Evolutionary conservation across 495 filamentous ascomycete genomes (phyloP), one percentile per base, ranked within the genome.

Genomic region (Platismatia glauca): DNA sequence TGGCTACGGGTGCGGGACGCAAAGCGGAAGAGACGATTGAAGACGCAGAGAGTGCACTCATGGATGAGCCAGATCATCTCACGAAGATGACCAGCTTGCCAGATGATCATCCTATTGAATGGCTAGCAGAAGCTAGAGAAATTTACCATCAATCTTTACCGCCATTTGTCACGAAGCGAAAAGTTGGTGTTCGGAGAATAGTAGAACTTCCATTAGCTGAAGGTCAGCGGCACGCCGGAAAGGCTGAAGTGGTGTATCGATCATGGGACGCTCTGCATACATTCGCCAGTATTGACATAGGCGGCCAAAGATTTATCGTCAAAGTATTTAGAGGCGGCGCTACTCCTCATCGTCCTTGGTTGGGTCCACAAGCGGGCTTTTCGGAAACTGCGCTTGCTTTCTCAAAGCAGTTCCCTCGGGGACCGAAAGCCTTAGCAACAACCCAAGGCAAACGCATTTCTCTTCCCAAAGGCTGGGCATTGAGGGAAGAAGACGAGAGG

Each of bases 71-170:
- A 18, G 13, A 31, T 52, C 48, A 31, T 13, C 13, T 15, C 13
- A 31, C 48, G 11, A 16, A 4, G 24, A 24, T 3, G 24, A 52
- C 24, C 15, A 3, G 15, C 15, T 52, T 52, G 7, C 48, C 48
- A 52, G 48, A 52, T 29, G 48, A 52, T 52, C 48, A 52, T 52
- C 24, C 48, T 18, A 18, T 52, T 15, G 48, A 52, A 31, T 52
- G 48, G 48, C 24, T 52, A 18, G 48, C 48, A 24, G 48, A 52
- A 52, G 48, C 48, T 8, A 29, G 5, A 31, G 15, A 52, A 6
- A 2, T 52, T 1, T 52, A 52, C 7, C 48, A 24, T 6, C 1
- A 3, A 1, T 5, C 48, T 0, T 16, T 52, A 18, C 48, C 48
- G 48, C 48, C 48, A 0, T 52, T 52, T 18, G 48, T 31, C 24